Base-by-base conservation (phyloP, 257 asterid species). In the Leptodermis oblonga region DNA sequence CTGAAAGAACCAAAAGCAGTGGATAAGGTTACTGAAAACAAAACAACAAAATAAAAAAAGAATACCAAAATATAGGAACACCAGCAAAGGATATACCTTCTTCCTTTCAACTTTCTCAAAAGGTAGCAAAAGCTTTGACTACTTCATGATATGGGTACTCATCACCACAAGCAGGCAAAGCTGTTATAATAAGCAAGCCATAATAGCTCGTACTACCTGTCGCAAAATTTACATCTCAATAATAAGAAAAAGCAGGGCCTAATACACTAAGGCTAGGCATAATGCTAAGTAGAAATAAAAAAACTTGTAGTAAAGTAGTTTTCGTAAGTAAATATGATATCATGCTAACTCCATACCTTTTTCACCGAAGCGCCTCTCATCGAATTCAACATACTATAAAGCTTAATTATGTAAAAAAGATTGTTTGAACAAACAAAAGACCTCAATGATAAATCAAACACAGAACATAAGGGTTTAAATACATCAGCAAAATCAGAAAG, bases 111-210 rank as follows among this genome's bases (percentile, higher is more conserved):
- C n/a, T n/a, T n/a, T n/a, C n/a, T n/a, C n/a, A n/a, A n/a, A n/a
- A n/a, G n/a, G n/a, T 64, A 92, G 88, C 65, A 92, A 92, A 83
- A 64, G 95, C 89, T 85, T 92, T 92, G 80, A 85, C 88, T 67
- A 80, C 90, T 68, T 88, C 86, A 64, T 96, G 92, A 81, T 75
- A 86, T 62, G 89, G 62, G 30, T 75, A n/a, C n/a, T 75, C 87
- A 85, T 88, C 95, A 26, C 83, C 97, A 77, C 95, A 90, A 74
- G 89, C 89, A 81, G 96, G 95, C 74, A 92, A 73, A 73, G 96
- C 63, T 42, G 98, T 90, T 79, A n/a, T n/a, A n/a, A 80, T 86
- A 79, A 92, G 85, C 92, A 90, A 74, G 95, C 81, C 77, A 92
- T 80, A 70, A 92, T 86, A 65, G 97, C 93, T 68, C 82, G 83